phyloP scores from a whole-genome alignment of 1,284 basidiomycete genomes.

The Cutaneotrichosporon cavernicola region DNA sequence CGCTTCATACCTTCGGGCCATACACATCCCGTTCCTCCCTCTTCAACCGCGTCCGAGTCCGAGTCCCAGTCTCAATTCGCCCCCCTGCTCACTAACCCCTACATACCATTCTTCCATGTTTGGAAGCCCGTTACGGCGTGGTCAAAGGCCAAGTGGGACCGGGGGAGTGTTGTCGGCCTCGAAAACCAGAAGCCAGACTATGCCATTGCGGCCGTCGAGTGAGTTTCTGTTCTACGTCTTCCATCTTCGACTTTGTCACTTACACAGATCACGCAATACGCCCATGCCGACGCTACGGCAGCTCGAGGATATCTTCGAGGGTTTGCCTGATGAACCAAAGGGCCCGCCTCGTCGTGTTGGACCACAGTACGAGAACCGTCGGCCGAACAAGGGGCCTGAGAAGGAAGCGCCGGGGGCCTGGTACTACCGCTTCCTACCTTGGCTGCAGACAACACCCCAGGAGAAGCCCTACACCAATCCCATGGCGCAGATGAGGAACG shows the following conservation, averaged over 20 bases:
- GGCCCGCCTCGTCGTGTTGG: conserved; percentile 44
- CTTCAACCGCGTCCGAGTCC: no score
- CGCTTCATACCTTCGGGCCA: conserved; percentile 72
- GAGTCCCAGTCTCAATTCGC: conserved; percentile 22
- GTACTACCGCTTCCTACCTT: background rate
- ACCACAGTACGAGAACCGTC: conserved; percentile 38
- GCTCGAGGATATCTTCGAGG: conserved; percentile 43
- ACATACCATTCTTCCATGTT: conserved; percentile 82
- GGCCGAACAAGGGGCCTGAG: background rate
- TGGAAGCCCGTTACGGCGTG: conserved; percentile 85
- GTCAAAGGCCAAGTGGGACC: conserved; percentile 50
- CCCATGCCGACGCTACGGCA: conserved; percentile 46
- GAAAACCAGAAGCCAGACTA: conserved; percentile 78
- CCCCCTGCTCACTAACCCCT: conserved; percentile 60
- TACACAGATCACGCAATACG: conserved; percentile 40
- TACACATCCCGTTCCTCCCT: conserved; percentile 26
- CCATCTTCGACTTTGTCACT: background rate
- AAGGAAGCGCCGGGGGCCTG: background rate
- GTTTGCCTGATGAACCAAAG: conserved; percentile 42
- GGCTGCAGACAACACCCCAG: background rate
- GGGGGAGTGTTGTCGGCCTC: conserved; percentile 41
- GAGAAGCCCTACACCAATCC: conserved; percentile 36
- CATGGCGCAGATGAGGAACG: conserved; percentile 75
- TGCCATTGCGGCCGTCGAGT: conserved; percentile 81
- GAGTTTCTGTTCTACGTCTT: conserved; percentile 38